A percentile compares a stretch with the other conserved stretches of the same genome.
phyloP scores from a whole-genome alignment of 1,139 yeast species.

The Williopsis jadinii region DNA sequence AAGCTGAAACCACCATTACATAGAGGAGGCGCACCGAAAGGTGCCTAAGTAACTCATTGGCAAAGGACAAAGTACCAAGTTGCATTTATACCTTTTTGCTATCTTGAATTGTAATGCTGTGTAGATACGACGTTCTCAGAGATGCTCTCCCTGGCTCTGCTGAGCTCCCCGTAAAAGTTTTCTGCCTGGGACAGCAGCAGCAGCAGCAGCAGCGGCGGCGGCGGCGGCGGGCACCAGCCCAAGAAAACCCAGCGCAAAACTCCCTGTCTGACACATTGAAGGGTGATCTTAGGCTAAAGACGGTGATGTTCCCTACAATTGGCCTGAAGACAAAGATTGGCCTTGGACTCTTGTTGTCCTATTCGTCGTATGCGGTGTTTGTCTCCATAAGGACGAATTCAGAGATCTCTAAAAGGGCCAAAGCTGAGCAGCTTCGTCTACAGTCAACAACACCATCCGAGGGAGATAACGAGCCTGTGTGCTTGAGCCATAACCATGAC shows the following conservation, averaged over 20 bases:
- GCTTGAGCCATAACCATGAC: constrained; percentile 5
- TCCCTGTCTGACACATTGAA: too few species aligned
- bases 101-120: too few species aligned
- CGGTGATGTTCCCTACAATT: constrained; percentile 8
- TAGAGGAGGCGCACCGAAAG: constrained; percentile 21
- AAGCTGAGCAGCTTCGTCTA: constrained; percentile 17
- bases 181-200: too few species aligned
- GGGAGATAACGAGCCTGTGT: constrained; percentile 23
- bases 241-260: too few species aligned
- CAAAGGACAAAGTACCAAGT: too few species aligned
- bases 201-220: too few species aligned
- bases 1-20: constrained; percentile 23
- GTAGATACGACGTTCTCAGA: too few species aligned
- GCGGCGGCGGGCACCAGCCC: too few species aligned
- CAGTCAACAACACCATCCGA: not conserved
- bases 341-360: constrained; percentile 48
- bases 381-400: constrained; percentile 49
- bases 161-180: too few species aligned
- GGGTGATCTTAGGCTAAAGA: not conserved
- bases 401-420: constrained; percentile 48
- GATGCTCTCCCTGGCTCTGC: too few species aligned
- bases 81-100: too few species aligned
- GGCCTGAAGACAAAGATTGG: constrained; percentile 21
- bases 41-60: too few species aligned
- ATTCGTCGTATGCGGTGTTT: constrained; percentile 62